Evolutionary conservation across 2,329 filamentous ascomycete species (phyloP), one percentile per base, ranked within the genome.

Genomic region (Xylariaceae sp.): DNA sequence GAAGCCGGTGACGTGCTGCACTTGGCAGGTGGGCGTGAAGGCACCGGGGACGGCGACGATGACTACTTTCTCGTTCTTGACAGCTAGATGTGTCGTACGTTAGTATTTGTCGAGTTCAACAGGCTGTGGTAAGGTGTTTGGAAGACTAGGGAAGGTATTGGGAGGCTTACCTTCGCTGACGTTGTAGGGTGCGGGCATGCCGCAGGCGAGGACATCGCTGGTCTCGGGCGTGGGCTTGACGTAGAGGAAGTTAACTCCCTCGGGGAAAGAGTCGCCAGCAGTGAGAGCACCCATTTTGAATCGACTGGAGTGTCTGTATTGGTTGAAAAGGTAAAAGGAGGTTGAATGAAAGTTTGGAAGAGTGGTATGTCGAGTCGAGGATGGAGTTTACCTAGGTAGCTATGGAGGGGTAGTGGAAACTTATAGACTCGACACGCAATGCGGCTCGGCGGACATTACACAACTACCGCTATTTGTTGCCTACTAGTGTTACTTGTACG

Each of bases 21-120:
- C 87, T 63, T 89, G 87, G 83, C 91, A 96, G 64, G 88, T 88
- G 28, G 90, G 90, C 40, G 90, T 95, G 80, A 95, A 95, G 63
- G 89, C 89, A 61, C 87, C 86, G 72, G 75, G 78, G 47, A 83
- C 77, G 56, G 80, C 73, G 63, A 83, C 76, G 58, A 83, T 65
- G 62, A 82, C 73, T 48, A 79, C 71, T 68, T 82, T 83, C 67
- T 82, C 81, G 67, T 73, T 68, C 67, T 76, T 73, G 73, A 80
- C 78, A 56, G 81, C 79, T 81, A 63, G 9, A 38, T 14, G 3
- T 38, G 16, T 4, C 9, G 34, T 38, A 4, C 5, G 34, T 34
- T 34, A 14, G 28, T 10, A 22, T 3, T 45, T 6, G 28, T 41
- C n/a, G 31, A 11, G 19, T 31, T 43, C 13, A n/a, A 16, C 28